These are phyloP conservation scores for Plectosphaerella sp. DNA, from an alignment of 2,329 filamentous ascomycete species.

Conservation along the genomic window DNA sequence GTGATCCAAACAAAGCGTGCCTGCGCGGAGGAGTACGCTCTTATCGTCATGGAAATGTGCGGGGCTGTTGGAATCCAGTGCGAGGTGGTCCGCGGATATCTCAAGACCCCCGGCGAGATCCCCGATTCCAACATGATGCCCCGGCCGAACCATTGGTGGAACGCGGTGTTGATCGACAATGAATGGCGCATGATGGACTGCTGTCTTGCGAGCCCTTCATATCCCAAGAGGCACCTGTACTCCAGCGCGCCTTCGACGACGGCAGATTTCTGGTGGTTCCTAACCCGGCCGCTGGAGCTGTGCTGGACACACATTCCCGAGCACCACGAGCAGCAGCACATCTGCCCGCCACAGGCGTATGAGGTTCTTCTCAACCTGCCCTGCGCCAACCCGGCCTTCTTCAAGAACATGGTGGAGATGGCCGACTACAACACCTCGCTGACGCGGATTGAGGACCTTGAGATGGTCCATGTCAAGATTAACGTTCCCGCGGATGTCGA, in stretches of 20 bases:
- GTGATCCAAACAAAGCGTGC: constrained; percentile 81
- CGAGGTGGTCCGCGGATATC: constrained; percentile 82
- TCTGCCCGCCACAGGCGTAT: constrained; percentile 81
- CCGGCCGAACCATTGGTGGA: constrained; percentile 97
- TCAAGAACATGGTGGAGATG: constrained; percentile 76
- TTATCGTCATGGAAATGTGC: constrained; percentile 91
- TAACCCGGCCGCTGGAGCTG: constrained; percentile 80
- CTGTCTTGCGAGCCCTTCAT: constrained; percentile 84
- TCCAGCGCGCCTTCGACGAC: constrained; percentile 64
- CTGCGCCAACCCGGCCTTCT: constrained; percentile 80
- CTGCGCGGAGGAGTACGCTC: constrained; percentile 84
- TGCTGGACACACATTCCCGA: constrained; percentile 96
- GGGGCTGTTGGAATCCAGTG: constrained; percentile 80
- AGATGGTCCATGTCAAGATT: constrained; percentile 87
- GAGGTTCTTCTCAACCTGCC: constrained; percentile 85
- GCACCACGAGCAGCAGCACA: constrained; percentile 82
- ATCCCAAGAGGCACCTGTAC: constrained; percentile 74
- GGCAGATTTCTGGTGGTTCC: constrained; percentile 90
- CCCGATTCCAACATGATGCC: constrained; percentile 77
- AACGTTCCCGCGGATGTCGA: constrained; percentile 87
- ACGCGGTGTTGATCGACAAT: constrained; percentile 84
- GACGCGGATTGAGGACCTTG: constrained; percentile 81
- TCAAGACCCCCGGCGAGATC: constrained; percentile 84
- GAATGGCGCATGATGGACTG: constrained; percentile 98
- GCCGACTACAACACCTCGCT: constrained; percentile 88